Evolutionary conservation across 805 yeast species (phyloP).

Genomic region (Zygoascus tannicola): DNA sequence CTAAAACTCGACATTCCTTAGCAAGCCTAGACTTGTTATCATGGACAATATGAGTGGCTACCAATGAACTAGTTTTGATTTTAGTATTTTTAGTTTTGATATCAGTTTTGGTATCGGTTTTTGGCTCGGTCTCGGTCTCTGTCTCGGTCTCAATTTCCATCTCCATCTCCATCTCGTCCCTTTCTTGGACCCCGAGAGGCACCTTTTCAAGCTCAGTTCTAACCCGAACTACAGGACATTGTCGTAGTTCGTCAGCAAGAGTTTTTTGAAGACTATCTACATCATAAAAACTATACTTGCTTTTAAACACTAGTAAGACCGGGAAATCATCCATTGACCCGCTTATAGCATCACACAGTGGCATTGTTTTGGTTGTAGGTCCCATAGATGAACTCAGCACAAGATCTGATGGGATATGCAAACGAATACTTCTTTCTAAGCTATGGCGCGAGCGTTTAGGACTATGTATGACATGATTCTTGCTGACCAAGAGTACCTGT

Average conservation of each 20-base stretch:
- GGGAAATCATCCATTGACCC: neutral
- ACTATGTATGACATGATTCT: too few relatives aligned
- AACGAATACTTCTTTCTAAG: neutral
- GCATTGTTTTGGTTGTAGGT: neutral
- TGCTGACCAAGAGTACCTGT: too few relatives aligned
- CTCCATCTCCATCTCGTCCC: neutral
- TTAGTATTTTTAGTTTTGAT: neutral
- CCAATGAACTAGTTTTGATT: slow-evolving; percentile 2
- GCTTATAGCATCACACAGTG: neutral
- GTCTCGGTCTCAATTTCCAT: neutral
- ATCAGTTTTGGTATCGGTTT: neutral
- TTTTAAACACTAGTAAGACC: neutral
- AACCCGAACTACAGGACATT: neutral
- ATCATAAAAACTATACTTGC: slow-evolving; percentile 1
- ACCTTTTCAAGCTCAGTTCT: neutral
- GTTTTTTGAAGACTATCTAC: slow-evolving; percentile 1
- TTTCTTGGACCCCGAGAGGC: too few relatives aligned
- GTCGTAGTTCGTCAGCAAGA: neutral
- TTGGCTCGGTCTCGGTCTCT: too few relatives aligned
- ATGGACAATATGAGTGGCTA: slow-evolving; percentile 12
- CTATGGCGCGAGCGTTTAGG: neutral
- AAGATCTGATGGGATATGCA: neutral
- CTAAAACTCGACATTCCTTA: slow-evolving; percentile 22
- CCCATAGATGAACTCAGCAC: neutral
- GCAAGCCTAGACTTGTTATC: slow-evolving; percentile 24